Evolutionary conservation across 257 asterid genomes (phyloP), one percentile per base, ranked within the genome.

Genomic region (Avicennia marina): DNA sequence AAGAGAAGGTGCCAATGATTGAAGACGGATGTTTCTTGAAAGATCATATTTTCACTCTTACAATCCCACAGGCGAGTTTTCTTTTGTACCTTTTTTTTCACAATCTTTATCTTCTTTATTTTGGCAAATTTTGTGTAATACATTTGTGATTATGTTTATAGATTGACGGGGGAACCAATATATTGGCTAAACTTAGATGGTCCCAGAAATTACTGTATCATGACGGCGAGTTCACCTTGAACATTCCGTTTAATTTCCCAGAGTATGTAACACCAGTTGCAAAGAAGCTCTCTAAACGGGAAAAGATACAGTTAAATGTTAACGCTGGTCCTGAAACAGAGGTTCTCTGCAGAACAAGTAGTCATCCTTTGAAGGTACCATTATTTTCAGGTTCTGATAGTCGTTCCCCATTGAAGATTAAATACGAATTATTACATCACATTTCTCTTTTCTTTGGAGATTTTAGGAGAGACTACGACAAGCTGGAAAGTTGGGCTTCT

Each of bases 361-460:
- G 91, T 76, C 97, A 89, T 81, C 89, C 95, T 39, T 70, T 93
- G 57, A 89, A 86, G 97, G 99, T 93, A 71, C 58, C 32, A 31
- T 25, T 66, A 41, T 19, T 26, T 50, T 43, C 50, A 57, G 49
- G 36, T 53, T 67, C 55, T 36, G 39, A 17, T 65, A 36, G 41
- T 36, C 13, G 13, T 36, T 29, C 33, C 3, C 47, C 19, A 20
- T 48, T 20, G 44, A 62, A 10, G 36, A 58, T 48, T 50, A 33
- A 38, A 9, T 21, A 26, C 29, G 56, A 58, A 33, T 46, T 57
- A 36, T 46, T 41, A n/a, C 36, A 9, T 58, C 6, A 3, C 29
- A 54, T 2, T 31, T 67, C 11, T 49, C 26, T 62, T 7, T 58
- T 55, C 46, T 10, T 56, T 56, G 52, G 66, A 27, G 29, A 46